Conservation (phyloP, 352 stramenopile species). For the Globisporangium cylindrosporum region DNA sequence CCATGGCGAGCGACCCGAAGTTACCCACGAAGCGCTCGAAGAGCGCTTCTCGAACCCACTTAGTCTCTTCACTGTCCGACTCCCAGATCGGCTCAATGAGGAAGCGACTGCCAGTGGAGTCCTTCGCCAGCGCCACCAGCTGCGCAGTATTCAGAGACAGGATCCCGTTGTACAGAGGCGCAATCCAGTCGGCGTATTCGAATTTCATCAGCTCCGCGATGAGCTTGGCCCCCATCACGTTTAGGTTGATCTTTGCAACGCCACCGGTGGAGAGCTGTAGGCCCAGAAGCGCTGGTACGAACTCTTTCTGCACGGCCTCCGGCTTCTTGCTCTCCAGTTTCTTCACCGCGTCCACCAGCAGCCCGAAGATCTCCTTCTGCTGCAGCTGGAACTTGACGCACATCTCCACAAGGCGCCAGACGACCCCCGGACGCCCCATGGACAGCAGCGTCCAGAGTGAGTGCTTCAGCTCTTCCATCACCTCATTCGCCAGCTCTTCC, state of each 20-base stretch:
- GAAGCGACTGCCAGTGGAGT: constrained; percentile 76
- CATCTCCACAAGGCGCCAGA: constrained; percentile 78
- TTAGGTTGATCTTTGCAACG: constrained; percentile 60
- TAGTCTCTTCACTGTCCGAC: constrained; percentile 43
- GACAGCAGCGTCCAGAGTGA: constrained; percentile 70
- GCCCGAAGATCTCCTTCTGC: constrained; percentile 46
- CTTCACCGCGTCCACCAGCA: constrained; percentile 55
- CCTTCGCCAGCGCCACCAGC: constrained; percentile 68
- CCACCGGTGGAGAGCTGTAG: constrained; percentile 63
- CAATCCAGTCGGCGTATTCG: constrained; percentile 42
- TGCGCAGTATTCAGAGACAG: constrained; percentile 63
- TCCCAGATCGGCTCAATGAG: constrained; percentile 82
- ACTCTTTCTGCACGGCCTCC: constrained; percentile 54
- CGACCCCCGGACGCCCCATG: constrained; percentile 65
- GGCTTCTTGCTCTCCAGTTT: constrained; percentile 85
- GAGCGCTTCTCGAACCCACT: constrained; percentile 62
- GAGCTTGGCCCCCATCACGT: constrained; percentile 78
- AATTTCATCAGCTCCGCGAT: constrained; percentile 70
- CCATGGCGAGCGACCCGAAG: constrained; percentile 65
- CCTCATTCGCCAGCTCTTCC: constrained; percentile 38
- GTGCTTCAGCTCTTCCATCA: constrained; percentile 55
- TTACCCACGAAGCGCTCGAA: constrained; percentile 69
- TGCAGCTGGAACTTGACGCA: constrained; percentile 60
- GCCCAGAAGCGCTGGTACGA: constrained; percentile 60
- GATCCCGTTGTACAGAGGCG: constrained; percentile 59